Conservation (phyloP, 2,329 filamentous ascomycete genomes). For the Xylariaceae sp. region DNA sequence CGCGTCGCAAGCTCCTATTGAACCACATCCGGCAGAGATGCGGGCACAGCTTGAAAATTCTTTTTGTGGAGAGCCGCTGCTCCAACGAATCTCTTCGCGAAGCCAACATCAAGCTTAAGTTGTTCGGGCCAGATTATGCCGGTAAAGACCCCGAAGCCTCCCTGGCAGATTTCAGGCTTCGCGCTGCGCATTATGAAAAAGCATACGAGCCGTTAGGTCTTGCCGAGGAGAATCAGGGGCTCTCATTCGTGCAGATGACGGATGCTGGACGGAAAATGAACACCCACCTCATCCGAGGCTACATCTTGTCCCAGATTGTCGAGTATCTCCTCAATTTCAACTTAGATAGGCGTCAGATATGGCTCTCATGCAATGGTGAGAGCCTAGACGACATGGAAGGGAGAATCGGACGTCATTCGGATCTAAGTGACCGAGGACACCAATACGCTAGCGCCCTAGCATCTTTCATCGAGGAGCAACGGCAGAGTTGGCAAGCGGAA, state of each 20-base stretch:
- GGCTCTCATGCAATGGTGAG: conserved; percentile 24
- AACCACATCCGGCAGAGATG: conserved; percentile 8
- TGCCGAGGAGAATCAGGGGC: conserved; percentile 17
- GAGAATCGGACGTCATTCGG: conserved; percentile 18
- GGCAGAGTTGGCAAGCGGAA: conserved; percentile 14
- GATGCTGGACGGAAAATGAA: conserved; percentile 24
- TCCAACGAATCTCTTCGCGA: conserved; percentile 15
- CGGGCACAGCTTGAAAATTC: conserved; percentile 6
- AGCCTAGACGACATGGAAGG: conserved; percentile 19
- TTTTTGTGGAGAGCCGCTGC: conserved; percentile 25
- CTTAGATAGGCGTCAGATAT: conserved; percentile 20
- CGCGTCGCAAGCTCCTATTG: conserved; percentile 21
- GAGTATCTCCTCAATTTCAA: conserved; percentile 30
- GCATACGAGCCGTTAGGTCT: conserved; percentile 25
- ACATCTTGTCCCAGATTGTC: conserved; percentile 25
- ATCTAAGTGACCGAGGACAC: conserved; percentile 18
- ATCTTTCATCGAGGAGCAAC: conserved; percentile 18
- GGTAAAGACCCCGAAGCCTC: conserved; percentile 24
- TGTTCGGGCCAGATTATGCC: conserved; percentile 20
- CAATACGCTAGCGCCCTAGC: conserved; percentile 15
- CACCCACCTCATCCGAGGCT: conserved; percentile 25
- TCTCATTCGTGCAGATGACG: conserved; percentile 25
- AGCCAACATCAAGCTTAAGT: conserved; percentile 24
- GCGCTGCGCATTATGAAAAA: conserved; percentile 21
- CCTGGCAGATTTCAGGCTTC: conserved; percentile 19